Conservation (phyloP, 2,329 filamentous ascomycete genomes). For the Lecanosticta acicola region DNA sequence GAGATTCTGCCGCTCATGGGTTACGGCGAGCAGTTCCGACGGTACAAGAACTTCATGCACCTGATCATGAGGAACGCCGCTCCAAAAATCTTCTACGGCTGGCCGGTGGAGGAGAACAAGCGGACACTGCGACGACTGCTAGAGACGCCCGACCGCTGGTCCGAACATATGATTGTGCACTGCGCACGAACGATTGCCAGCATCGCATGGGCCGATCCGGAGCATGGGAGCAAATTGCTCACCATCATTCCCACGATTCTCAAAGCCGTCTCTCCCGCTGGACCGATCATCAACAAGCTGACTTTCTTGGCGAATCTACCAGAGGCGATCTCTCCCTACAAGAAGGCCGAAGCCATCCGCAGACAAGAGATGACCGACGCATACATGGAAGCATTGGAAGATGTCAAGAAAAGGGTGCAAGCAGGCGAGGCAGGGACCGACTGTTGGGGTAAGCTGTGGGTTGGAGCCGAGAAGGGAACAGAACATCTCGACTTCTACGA, state of each 20-base stretch:
- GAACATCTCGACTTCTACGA: constrained; percentile 30
- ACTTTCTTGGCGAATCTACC: constrained; percentile 31
- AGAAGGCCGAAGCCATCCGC: constrained; percentile 25
- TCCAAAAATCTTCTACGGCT: constrained; percentile 30
- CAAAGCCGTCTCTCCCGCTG: constrained; percentile 31
- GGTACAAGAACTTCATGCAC: constrained; percentile 35
- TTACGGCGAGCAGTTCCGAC: constrained; percentile 27
- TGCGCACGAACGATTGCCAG: constrained; percentile 31
- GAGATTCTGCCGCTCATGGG: constrained; percentile 33
- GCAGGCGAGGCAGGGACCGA: constrained; percentile 20
- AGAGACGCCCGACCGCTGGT: constrained; percentile 30
- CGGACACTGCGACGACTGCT: constrained; percentile 29
- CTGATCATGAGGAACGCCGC: constrained; percentile 30
- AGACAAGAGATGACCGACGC: constrained; percentile 30
- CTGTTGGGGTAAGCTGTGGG: constrained; percentile 32
- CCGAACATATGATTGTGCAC: constrained; percentile 31
- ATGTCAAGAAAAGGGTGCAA: constrained; percentile 26
- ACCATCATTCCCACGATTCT: constrained; percentile 31
- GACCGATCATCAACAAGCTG: constrained; percentile 32
- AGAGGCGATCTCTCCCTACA: constrained; percentile 28
- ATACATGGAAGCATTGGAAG: constrained; percentile 30
- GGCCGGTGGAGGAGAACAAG: constrained; percentile 32
- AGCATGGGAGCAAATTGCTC: constrained; percentile 32
- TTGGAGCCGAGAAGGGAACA: constrained; percentile 29
- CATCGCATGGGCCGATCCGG: constrained; percentile 31